phyloP scores from a whole-genome alignment of 192 early-diverging fungal genomes.

The Backusella parvicylindrica region DNA sequence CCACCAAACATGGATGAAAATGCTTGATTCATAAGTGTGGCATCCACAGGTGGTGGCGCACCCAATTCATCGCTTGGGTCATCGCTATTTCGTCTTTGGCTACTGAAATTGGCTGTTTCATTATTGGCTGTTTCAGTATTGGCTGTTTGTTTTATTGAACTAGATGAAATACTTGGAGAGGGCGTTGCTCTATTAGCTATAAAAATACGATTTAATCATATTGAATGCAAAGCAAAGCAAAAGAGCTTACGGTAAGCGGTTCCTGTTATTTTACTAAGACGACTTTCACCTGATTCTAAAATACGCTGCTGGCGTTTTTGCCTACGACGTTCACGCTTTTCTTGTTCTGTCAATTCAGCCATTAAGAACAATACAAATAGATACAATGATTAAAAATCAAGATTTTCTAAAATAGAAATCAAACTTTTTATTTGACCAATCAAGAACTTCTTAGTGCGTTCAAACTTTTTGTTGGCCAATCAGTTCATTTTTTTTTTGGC shows the following conservation, averaged over 20 bases:
- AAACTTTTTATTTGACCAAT: no score
- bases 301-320: slow-evolving; percentile 30
- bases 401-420: no score
- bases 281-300: slow-evolving; percentile 24
- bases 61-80: slow-evolving; percentile 49
- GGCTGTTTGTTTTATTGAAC: not conserved
- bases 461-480: no score
- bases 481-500: no score
- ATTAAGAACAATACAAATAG: not conserved
- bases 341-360: slow-evolving; percentile 29
- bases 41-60: slow-evolving; percentile 26
- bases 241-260: slow-evolving; percentile 29
- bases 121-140: not conserved
- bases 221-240: not conserved
- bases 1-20: slow-evolving; percentile 16
- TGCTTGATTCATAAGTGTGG: not conserved
- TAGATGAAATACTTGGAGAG: slow-evolving; percentile 10
- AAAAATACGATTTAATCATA: not conserved
- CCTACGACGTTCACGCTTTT: slow-evolving; percentile 29
- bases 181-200: slow-evolving; percentile 2
- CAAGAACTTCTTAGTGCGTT: no score
- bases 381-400: no score
- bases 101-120: not conserved
- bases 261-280: slow-evolving; percentile 32
- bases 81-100: slow-evolving; percentile 25